These are phyloP conservation scores for Piloderma croceum DNA, from an alignment of 768 basidiomycete species.

Conservation along the genomic window DNA sequence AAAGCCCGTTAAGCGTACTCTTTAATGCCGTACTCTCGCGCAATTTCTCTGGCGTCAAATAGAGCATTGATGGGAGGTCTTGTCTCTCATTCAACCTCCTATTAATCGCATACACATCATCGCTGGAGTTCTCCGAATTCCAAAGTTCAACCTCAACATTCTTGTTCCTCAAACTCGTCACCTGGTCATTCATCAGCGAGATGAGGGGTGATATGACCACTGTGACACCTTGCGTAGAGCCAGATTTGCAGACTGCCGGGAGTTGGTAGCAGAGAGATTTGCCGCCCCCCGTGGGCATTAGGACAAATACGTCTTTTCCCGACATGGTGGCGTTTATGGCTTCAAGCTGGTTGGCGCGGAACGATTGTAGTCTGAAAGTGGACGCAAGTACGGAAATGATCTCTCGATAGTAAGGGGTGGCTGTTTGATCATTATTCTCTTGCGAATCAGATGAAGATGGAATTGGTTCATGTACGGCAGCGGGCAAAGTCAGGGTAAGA, in stretches of 20 bases:
- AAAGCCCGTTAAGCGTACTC: conserved; percentile 51
- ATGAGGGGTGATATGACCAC: conserved; percentile 88
- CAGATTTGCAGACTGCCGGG: conserved; percentile 74
- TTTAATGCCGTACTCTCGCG: conserved; percentile 53
- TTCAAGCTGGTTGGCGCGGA: conserved; percentile 81
- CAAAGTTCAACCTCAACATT: too few species aligned
- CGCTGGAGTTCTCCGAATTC: too few species aligned
- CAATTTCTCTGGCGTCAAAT: conserved; percentile 90
- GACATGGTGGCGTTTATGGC: conserved; percentile 76
- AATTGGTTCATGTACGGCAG: too few species aligned
- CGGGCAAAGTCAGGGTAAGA: too few species aligned
- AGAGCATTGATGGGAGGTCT: too few species aligned
- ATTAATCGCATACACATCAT: too few species aligned
- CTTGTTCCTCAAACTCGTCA: conserved; percentile 56
- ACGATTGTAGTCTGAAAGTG: conserved; percentile 60
- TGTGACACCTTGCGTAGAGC: conserved; percentile 74
- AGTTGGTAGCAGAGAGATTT: conserved; percentile 88
- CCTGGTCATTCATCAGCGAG: conserved; percentile 88
- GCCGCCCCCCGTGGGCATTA: conserved; percentile 95
- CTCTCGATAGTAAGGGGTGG: conserved; percentile 50
- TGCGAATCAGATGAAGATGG: too few species aligned
- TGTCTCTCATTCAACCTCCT: too few species aligned
- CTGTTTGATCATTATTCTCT: too few species aligned
- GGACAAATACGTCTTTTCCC: conserved; percentile 84
- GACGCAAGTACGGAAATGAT: conserved; percentile 46